phyloP scores from a whole-genome alignment of 2,329 filamentous ascomycete species.

The Fusarium sulawesiense region DNA sequence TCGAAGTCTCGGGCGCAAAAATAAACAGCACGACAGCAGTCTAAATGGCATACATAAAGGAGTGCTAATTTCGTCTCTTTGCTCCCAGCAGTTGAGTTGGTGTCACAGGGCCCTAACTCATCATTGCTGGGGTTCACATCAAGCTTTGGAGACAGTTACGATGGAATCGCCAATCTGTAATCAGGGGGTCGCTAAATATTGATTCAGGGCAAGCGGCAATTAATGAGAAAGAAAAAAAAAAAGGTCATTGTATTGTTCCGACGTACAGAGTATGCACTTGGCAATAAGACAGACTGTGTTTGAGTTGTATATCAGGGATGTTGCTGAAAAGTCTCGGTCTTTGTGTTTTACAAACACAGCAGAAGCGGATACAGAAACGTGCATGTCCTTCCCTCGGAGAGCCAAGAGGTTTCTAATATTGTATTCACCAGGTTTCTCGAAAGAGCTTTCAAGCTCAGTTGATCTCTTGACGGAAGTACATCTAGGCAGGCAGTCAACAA shows the following conservation, averaged over 20 bases:
- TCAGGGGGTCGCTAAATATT: not conserved
- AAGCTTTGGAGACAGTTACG: not conserved
- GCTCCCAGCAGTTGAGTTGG: not conserved
- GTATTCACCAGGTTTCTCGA: not conserved
- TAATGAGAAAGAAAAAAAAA: not conserved
- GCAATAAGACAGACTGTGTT: not conserved
- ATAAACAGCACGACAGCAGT: not conserved
- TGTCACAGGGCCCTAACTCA: not conserved
- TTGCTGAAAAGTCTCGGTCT: not conserved
- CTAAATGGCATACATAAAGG: too few species aligned
- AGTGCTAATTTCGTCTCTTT: not conserved
- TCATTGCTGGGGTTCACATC: not conserved
- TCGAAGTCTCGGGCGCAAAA: not conserved
- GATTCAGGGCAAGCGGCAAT: not conserved
- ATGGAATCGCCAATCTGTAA: not conserved
- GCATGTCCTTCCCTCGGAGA: not conserved
- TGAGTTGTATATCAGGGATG: not conserved
- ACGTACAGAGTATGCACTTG: not conserved
- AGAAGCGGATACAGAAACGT: not conserved
- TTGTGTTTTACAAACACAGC: not conserved
- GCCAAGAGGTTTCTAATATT: not conserved
- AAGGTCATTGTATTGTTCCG: not conserved
- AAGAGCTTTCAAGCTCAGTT: not conserved
- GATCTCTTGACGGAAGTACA: not conserved
- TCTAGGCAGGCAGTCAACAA: not conserved